A percentile compares a stretch with the other conserved stretches of the same genome.
These are phyloP conservation scores for Phyllosticta paracitricarpa DNA, from an alignment of 2,329 filamentous ascomycete species.

Conservation along the genomic window DNA sequence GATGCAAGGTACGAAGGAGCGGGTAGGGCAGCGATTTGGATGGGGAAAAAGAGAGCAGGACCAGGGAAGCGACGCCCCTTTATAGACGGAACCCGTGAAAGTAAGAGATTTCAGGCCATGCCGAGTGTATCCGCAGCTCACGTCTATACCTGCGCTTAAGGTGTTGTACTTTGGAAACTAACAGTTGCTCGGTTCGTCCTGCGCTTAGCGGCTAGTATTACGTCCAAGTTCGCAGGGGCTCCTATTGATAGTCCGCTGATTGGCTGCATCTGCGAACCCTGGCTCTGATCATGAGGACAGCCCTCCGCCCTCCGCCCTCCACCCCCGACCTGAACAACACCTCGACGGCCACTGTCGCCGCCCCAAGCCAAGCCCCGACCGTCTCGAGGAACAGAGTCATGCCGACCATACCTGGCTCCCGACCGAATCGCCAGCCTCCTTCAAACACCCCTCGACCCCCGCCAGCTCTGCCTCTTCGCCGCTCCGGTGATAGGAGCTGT, in stretches of 20 bases:
- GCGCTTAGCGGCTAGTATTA: conserved; percentile 15
- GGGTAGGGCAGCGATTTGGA: background rate
- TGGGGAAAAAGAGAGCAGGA: background rate
- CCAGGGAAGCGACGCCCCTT: conserved; percentile 1
- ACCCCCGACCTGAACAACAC: background rate
- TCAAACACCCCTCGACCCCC: background rate
- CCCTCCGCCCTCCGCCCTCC: background rate
- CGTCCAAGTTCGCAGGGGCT: conserved; percentile 2
- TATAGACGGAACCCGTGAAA: background rate
- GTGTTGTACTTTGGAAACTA: conserved; percentile 7
- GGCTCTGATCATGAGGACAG: background rate
- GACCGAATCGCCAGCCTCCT: background rate
- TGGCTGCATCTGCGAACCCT: background rate
- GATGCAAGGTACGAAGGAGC: background rate
- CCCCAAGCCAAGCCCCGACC: background rate
- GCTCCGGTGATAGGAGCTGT: background rate
- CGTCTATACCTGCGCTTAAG: conserved; percentile 19
- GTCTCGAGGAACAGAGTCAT: too few species aligned
- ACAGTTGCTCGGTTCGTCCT: conserved; percentile 13
- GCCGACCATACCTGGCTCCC: background rate
- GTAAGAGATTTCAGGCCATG: conserved; percentile 5
- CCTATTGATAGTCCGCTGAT: background rate
- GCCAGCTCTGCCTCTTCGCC: background rate
- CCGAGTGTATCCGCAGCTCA: conserved; percentile 5
- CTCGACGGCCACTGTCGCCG: background rate